A percentile compares a stretch with the other conserved stretches of the same genome.
Conservation (phyloP, 768 basidiomycete species). For the Trametes sanguinea region DNA sequence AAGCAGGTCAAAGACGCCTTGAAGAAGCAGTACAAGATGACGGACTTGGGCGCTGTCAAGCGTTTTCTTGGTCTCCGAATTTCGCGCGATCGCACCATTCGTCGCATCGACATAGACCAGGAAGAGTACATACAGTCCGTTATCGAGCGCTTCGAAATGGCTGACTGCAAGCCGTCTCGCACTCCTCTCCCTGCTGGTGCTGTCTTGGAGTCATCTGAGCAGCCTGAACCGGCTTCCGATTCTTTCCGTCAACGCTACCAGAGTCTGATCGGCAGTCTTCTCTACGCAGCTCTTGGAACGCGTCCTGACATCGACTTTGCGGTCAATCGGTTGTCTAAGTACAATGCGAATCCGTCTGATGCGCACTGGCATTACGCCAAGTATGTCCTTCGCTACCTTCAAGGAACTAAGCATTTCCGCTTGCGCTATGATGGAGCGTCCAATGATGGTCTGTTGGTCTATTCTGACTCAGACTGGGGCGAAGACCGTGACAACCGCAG, state of each 20-base stretch:
- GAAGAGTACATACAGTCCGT: slow-evolving; percentile 27
- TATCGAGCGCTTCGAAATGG: slow-evolving; percentile 26
- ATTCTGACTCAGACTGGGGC: slow-evolving; percentile 39
- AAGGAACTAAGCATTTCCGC: slow-evolving; percentile 29
- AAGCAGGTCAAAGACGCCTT: not conserved
- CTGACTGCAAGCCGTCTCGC: slow-evolving; percentile 21
- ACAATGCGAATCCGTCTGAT: slow-evolving; percentile 31
- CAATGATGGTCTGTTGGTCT: slow-evolving; percentile 18
- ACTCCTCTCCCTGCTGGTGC: slow-evolving; percentile 28
- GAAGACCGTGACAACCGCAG: slow-evolving; percentile 29
- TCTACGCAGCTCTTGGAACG: slow-evolving; percentile 35
- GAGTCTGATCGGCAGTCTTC: slow-evolving; percentile 26
- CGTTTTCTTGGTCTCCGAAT: slow-evolving; percentile 26
- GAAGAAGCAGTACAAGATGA: slow-evolving; percentile 18
- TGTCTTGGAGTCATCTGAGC: slow-evolving; percentile 2
- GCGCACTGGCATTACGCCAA: slow-evolving; percentile 37
- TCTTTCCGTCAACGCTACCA: slow-evolving; percentile 17
- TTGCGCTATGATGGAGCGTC: slow-evolving; percentile 24
- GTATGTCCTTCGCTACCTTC: slow-evolving; percentile 36
- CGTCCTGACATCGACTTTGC: slow-evolving; percentile 39
- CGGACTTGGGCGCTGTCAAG: slow-evolving; percentile 11
- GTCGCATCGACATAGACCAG: slow-evolving; percentile 29
- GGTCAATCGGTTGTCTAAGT: slow-evolving; percentile 35
- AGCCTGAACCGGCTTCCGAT: slow-evolving; percentile 6
- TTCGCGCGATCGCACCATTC: slow-evolving; percentile 15